These are phyloP conservation scores for Lecanicillium sp. DNA, from an alignment of 2,329 filamentous ascomycete genomes.

Conservation along the genomic window DNA sequence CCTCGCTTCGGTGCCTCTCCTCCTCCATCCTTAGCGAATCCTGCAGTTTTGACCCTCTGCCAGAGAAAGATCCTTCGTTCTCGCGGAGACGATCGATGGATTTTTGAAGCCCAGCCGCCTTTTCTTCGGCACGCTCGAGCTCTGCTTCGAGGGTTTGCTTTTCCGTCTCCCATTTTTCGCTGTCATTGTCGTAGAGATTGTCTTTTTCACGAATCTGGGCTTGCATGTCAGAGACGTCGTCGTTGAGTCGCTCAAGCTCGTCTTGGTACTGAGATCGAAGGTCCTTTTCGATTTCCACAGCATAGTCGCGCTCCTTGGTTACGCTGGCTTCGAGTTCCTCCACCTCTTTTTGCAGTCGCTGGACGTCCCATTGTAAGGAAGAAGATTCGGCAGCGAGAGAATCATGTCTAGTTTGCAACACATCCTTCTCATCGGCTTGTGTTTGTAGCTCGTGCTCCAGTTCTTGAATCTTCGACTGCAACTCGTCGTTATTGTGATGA, in stretches of 20 bases:
- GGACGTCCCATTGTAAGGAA: constrained; percentile 58
- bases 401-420: constrained; percentile 63
- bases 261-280: constrained; percentile 37
- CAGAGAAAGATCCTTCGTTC: constrained; percentile 57
- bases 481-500: constrained; percentile 22
- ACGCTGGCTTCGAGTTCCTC: constrained; percentile 41
- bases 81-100: constrained; percentile 65
- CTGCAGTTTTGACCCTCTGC: constrained; percentile 60
- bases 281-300: constrained; percentile 52
- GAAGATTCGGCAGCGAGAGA: constrained; percentile 57
- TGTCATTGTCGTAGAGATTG: constrained; percentile 61
- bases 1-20: constrained; percentile 64
- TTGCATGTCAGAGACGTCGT: constrained; percentile 55
- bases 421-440: constrained; percentile 57
- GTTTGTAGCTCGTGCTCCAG: constrained; percentile 52
- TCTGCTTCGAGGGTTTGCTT: constrained; percentile 58
- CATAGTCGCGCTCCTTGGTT: constrained; percentile 47
- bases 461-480: constrained; percentile 40
- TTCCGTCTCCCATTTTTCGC: constrained; percentile 65
- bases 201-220: constrained; percentile 62
- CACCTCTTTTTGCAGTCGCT: constrained; percentile 37
- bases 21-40: constrained; percentile 63
- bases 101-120: constrained; percentile 58
- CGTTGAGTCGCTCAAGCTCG: constrained; percentile 43
- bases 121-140: constrained; percentile 59